Evolutionary conservation across 129 eudicot species (phyloP).

Genomic region (Apium graveolens): DNA sequence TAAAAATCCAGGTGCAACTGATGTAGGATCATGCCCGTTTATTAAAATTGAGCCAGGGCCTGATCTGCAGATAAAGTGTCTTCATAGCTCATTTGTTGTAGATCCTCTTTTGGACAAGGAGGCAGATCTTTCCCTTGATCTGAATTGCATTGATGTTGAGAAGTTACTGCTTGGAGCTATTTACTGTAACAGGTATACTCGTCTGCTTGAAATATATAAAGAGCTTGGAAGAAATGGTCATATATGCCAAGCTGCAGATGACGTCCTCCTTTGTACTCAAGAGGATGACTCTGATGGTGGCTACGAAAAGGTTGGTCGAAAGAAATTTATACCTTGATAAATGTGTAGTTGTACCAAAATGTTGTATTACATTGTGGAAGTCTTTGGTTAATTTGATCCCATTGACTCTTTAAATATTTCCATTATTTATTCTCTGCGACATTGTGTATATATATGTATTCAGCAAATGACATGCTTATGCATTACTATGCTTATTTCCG

Average conservation of each 20-base stretch:
- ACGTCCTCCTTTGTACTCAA: slow-evolving; percentile 53
- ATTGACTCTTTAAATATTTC: background rate
- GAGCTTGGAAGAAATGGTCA: slow-evolving; percentile 68
- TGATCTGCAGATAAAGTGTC: slow-evolving; percentile 73
- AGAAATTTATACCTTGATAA: too few species aligned
- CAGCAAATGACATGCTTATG: background rate
- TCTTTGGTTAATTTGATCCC: background rate
- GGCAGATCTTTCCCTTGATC: slow-evolving; percentile 79
- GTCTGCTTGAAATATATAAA: slow-evolving; percentile 75
- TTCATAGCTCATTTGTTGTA: slow-evolving; percentile 83
- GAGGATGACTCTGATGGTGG: slow-evolving; percentile 35
- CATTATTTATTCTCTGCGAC: background rate
- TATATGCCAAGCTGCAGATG: slow-evolving; percentile 46
- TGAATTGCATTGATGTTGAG: slow-evolving; percentile 92
- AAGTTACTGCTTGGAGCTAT: slow-evolving; percentile 73
- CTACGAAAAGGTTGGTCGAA: slow-evolving; percentile 36
- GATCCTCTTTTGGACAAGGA: slow-evolving; percentile 84
- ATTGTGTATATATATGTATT: background rate
- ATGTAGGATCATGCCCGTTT: slow-evolving; percentile 54
- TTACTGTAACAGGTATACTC: slow-evolving; percentile 77
- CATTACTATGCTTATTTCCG: background rate
- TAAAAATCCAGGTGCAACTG: slow-evolving; percentile 46
- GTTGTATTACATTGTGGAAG: background rate
- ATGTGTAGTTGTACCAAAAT: background rate
- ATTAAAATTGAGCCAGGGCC: slow-evolving; percentile 88